phyloP scores from a whole-genome alignment of 257 asterid species.

The Linderniella brevidens region DNA sequence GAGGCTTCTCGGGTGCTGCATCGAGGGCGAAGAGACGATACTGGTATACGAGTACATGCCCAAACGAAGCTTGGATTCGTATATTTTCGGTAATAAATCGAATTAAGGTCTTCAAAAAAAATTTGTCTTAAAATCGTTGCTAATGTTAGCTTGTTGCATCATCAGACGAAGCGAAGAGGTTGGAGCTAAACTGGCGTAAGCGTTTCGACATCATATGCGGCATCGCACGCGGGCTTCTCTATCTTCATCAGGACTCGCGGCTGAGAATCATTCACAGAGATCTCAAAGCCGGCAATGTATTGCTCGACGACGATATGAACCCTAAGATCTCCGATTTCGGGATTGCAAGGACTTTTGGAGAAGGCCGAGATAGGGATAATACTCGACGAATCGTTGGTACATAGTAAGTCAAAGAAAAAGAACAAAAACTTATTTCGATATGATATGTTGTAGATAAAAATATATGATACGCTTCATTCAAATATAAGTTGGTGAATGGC shows the following conservation, averaged over 20 bases:
- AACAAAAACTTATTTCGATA: too few relatives aligned
- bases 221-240: slow-evolving; percentile 24
- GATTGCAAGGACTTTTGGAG: slow-evolving; percentile 23
- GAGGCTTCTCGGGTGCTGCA: slow-evolving; percentile 26
- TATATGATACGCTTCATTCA: too few relatives aligned
- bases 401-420: slow-evolving; percentile 14
- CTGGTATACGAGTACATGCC: slow-evolving; percentile 28
- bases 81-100: slow-evolving; percentile 17
- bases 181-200: slow-evolving; percentile 17
- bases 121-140: background rate
- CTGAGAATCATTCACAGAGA: slow-evolving; percentile 15
- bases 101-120: background rate
- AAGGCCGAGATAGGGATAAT: slow-evolving; percentile 17
- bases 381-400: slow-evolving; percentile 29
- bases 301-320: slow-evolving; percentile 17
- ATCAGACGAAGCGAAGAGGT: slow-evolving; percentile 12
- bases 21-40: slow-evolving; percentile 19
- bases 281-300: slow-evolving; percentile 17
- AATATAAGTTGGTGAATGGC: too few relatives aligned
- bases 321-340: slow-evolving; percentile 29
- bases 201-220: slow-evolving; percentile 18
- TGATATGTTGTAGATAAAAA: too few relatives aligned
- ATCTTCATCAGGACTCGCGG: slow-evolving; percentile 24
- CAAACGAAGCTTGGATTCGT: slow-evolving; percentile 22
- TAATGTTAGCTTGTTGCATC: background rate